Conservation (phyloP, 1,139 yeast species). For the Trichomonascaceae sp. region DNA sequence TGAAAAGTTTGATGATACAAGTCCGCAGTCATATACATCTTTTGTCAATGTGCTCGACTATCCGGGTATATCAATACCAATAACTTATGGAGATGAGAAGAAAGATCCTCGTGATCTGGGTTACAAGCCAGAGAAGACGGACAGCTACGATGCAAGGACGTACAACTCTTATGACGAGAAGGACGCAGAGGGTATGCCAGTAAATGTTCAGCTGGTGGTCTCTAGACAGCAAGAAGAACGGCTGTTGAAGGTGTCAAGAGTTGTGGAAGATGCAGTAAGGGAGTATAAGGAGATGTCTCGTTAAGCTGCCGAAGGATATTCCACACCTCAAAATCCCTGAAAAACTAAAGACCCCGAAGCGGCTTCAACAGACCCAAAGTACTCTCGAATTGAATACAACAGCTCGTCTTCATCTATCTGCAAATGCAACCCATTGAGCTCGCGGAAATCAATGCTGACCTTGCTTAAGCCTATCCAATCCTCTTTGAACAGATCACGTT, state of each 20-base stretch:
- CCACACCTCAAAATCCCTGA: not conserved
- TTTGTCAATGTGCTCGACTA: slow-evolving; percentile 48
- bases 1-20: not conserved
- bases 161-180: slow-evolving; percentile 3
- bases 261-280: not conserved
- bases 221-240: slow-evolving; percentile 5
- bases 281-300: too few relatives aligned
- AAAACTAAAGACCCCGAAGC: not conserved
- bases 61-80: slow-evolving; percentile 47
- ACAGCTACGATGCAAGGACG: not conserved
- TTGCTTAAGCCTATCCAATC: slow-evolving; percentile 56
- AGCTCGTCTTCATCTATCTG: slow-evolving; percentile 40
- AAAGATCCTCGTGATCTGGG: slow-evolving; percentile 27
- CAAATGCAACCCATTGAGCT: slow-evolving; percentile 65
- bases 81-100: slow-evolving; percentile 41
- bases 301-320: not conserved
- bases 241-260: not conserved
- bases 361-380: slow-evolving; percentile 1
- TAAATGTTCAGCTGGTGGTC: slow-evolving; percentile 9
- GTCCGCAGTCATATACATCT: slow-evolving; percentile 31
- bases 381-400: not conserved
- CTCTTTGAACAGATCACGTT: slow-evolving; percentile 44
- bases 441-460: slow-evolving; percentile 46
- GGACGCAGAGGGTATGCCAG: slow-evolving; percentile 7
- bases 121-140: not conserved